Evolutionary conservation across 495 filamentous ascomycete species (phyloP), one percentile per base, ranked within the genome.

Genomic region (Pyronema domesticum): DNA sequence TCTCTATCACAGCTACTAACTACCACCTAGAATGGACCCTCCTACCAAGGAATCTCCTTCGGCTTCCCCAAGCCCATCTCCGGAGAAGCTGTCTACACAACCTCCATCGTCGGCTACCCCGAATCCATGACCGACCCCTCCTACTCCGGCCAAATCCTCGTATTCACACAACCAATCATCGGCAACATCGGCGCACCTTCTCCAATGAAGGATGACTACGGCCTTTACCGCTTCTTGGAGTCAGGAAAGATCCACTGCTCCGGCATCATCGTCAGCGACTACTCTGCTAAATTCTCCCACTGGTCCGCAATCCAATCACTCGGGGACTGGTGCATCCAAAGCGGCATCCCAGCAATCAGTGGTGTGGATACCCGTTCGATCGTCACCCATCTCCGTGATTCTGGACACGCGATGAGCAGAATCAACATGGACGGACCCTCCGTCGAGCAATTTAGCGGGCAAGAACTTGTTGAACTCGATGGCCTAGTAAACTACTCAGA

Each of bases 71-170:
- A 85, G 74, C 93, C 83, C 68, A 80, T 88, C 61, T 82, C 89
- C 54, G 91, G 91, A 60, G 91, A 98, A 76, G 75, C 95, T 63
- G 91, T 98, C 69, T 98, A 96, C 74, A 66, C 63, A 14, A 65
- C 63, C n/a, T 64, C 63, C 2, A 59, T 65, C 10, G 89, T 95
- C 57, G 88, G 86, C 55, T 98, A 98, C 67, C 91, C 91, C 57
- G 93, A 98, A 72, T 95, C 89, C 44, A 80, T 99, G 79, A 96
- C 91, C 65, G 93, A 96, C 64, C 93, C 91, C 39, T 96, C 91
- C 34, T 99, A 99, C 75, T 88, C 91, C 60, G 93, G 93, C 44
- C 93, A 99, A 72, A 96, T 96, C 55, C 73, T 95, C 62, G 89
- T 96, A 63, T 95, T 99, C 75, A 99, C 91, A 51, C 86, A 94